Evolutionary conservation across 176 grass and related monocot species (phyloP), one percentile per base, ranked within the genome.

Genomic region (Saccharum officinarum): DNA sequence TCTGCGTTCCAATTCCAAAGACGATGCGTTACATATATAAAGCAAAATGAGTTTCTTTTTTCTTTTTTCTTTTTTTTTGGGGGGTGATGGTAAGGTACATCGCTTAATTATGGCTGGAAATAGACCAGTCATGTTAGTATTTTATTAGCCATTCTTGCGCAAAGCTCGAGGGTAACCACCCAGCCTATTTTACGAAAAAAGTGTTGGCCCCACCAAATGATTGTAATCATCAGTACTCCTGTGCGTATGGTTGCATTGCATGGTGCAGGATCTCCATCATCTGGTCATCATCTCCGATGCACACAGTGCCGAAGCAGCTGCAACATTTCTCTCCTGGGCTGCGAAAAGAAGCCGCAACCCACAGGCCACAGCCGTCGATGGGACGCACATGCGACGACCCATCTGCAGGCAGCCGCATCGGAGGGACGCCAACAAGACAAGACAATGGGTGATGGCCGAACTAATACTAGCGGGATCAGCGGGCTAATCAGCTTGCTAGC

Each of bases 291-390:
- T 59, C 54, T 59, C 20, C 3, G 20, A 22, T n/a, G 0, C 20
- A 10, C 20, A 10, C 54, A n/a, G 8, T 59, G 54, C 54, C 54
- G 2, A 22, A 59, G 54, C 55, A 54, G 79, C 64, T 81, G 64
- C 79, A 69, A 54, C 79, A 81, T 69, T 38, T 69, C 64, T 81
- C 64, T 81, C 65, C 79, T 81, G 78, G 8, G 47, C 79, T 81
- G 78, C 4, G 47, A 57, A 22, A 57, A 37, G 28, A 37, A 34
- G 45, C 8, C 45, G 18, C 63, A 80, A 67, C 40, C 23, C 5
- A 22, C 39, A 6, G 25, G 38, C 38, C 41, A 15, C 44, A 13
- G 10, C 3, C 11, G 44, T 3, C 11, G 44, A 15, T 47, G 45
- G 13, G 45, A 47, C 13, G 13, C 45, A 47, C 13, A 47, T 15